phyloP scores from a whole-genome alignment of 805 yeast species.

The Yamadazyma kitorensis region DNA sequence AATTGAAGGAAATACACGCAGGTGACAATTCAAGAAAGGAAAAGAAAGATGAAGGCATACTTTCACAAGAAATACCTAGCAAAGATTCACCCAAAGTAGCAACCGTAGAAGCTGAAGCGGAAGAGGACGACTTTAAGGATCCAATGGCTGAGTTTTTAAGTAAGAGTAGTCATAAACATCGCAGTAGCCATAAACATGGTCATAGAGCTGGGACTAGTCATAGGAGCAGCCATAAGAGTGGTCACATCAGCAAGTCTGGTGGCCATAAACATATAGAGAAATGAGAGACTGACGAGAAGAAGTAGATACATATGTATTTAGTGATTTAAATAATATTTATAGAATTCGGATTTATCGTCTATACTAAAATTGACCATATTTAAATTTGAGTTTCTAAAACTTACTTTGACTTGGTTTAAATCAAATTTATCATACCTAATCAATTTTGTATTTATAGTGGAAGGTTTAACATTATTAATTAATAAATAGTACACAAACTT shows the following conservation, averaged over 20 bases:
- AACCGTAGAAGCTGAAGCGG: no score
- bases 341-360: slow-evolving; percentile 29
- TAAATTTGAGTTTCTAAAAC: slow-evolving; percentile 34
- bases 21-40: slow-evolving; percentile 1
- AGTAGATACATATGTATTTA: neutral
- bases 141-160: slow-evolving; percentile 25
- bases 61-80: no score
- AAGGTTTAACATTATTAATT: slow-evolving; percentile 7
- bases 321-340: slow-evolving; percentile 16
- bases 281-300: neutral
- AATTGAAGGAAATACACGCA: slow-evolving; percentile 7
- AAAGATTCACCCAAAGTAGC: no score
- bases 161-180: slow-evolving; percentile 3
- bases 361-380: slow-evolving; percentile 29
- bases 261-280: slow-evolving; percentile 1
- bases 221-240: slow-evolving; percentile 2
- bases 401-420: slow-evolving; percentile 15
- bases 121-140: slow-evolving; percentile 31
- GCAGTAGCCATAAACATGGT: neutral
- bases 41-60: slow-evolving; percentile 1
- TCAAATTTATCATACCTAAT: slow-evolving; percentile 20
- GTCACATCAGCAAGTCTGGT: neutral
- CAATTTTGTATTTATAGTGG: slow-evolving; percentile 26
- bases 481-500: slow-evolving; percentile 8
- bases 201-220: no score